A percentile compares a stretch with the other conserved stretches of the same genome.
These are phyloP conservation scores for Verticillium tricorpus DNA, from an alignment of 2,329 filamentous ascomycete genomes.

Conservation along the genomic window DNA sequence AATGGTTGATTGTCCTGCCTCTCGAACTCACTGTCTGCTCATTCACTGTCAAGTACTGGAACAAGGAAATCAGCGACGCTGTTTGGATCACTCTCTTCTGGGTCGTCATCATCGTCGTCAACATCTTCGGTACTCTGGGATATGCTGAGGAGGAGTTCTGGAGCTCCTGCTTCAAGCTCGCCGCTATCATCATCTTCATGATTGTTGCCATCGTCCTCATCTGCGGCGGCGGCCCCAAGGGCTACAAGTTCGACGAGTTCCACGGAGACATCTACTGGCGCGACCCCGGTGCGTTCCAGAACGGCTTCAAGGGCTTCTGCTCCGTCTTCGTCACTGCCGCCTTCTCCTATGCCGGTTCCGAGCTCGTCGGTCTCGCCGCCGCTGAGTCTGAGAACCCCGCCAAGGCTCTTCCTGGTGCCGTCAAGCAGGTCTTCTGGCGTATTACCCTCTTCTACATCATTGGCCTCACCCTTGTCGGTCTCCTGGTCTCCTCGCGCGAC, in stretches of 20 bases:
- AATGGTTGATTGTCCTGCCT: constrained; percentile 46
- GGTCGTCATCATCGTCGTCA: constrained; percentile 42
- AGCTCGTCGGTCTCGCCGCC: constrained; percentile 65
- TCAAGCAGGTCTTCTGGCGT: constrained; percentile 66
- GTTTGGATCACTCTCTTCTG: constrained; percentile 53
- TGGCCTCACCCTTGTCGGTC: constrained; percentile 43
- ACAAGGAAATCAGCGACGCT: constrained; percentile 35
- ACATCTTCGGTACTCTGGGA: constrained; percentile 50
- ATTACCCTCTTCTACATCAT: constrained; percentile 48
- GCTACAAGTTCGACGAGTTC: constrained; percentile 33
- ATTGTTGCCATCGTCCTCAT: constrained; percentile 54
- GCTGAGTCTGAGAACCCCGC: constrained; percentile 64
- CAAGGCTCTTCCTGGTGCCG: constrained; percentile 69
- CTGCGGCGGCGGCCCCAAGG: constrained; percentile 50
- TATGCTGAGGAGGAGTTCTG: constrained; percentile 54
- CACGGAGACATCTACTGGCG: constrained; percentile 38
- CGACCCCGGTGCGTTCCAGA: constrained; percentile 51
- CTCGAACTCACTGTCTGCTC: constrained; percentile 46
- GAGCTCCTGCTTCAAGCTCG: constrained; percentile 50
- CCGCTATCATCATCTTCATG: constrained; percentile 57
- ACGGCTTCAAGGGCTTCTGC: constrained; percentile 67
- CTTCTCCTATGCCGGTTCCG: constrained; percentile 64
- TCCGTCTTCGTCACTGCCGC: constrained; percentile 66
- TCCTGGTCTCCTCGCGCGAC: constrained; percentile 39
- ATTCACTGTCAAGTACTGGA: constrained; percentile 49